Conservation (phyloP, 129 eudicot species). For the Pittosporum tobira region DNA sequence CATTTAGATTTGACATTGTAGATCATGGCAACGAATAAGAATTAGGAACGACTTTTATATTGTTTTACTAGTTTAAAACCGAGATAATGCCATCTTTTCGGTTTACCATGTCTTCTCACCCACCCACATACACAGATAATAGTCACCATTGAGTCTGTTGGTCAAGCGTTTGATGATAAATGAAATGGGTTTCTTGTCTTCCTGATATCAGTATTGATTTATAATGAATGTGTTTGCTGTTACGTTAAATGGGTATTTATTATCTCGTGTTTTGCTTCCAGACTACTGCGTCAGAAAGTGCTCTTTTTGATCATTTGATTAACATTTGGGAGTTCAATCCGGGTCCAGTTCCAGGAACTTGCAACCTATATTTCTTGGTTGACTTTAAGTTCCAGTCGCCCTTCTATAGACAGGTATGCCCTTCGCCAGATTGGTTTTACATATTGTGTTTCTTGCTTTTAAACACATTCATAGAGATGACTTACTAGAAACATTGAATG, state of each 20-base stretch:
- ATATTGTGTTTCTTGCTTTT: neutral
- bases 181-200: neutral
- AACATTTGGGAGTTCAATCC: slow-evolving; percentile 88
- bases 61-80: neutral
- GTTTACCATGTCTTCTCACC: no score
- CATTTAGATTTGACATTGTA: no score
- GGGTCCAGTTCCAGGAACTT: slow-evolving; percentile 76
- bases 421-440: neutral
- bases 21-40: no score
- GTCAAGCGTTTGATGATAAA: no score
- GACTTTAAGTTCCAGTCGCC: slow-evolving; percentile 94
- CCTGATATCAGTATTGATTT: neutral
- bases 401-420: slow-evolving; percentile 65
- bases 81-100: no score
- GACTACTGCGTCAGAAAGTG: slow-evolving; percentile 73
- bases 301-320: slow-evolving; percentile 77
- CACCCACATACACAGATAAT: no score
- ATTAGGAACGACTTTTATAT: neutral
- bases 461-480: neutral
- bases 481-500: neutral
- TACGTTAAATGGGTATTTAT: neutral
- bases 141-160: no score
- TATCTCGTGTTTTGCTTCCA: slow-evolving; percentile 22
- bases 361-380: slow-evolving; percentile 64
- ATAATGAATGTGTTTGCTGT: neutral